Percentiles rank a stretch among this genome's conserved stretches.
Evolutionary conservation across 1,284 basidiomycete species (phyloP).

Genomic region (Microbotryum saponariae): DNA sequence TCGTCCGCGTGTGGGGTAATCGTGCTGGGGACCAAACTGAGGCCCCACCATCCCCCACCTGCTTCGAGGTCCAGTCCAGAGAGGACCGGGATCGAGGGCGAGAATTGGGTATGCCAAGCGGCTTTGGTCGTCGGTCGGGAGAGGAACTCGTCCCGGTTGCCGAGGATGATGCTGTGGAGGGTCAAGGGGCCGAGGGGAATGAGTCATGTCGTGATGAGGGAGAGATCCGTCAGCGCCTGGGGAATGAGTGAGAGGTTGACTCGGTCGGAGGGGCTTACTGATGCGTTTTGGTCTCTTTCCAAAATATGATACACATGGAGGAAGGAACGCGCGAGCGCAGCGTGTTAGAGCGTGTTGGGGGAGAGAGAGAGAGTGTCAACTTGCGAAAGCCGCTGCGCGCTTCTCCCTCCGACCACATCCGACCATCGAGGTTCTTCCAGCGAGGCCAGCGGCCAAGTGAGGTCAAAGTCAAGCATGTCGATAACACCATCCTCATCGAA

Average conservation of each 20-base stretch:
- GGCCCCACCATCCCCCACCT: slow-evolving; percentile 35
- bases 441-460: too few relatives aligned
- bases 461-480: too few relatives aligned
- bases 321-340: too few relatives aligned
- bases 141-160: slow-evolving; percentile 36
- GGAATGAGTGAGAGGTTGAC: too few relatives aligned
- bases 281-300: not conserved
- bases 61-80: slow-evolving; percentile 32
- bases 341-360: too few relatives aligned
- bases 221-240: not conserved
- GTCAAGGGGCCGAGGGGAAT: not conserved
- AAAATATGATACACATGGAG: slow-evolving; percentile 32
- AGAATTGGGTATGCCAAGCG: slow-evolving; percentile 13
- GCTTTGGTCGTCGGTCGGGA: slow-evolving; percentile 25
- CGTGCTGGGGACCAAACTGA: slow-evolving; percentile 14
- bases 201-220: not conserved
- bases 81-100: slow-evolving; percentile 13
- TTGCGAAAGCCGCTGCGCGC: too few relatives aligned
- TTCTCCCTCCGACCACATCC: too few relatives aligned
- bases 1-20: too few relatives aligned
- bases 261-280: not conserved
- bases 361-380: too few relatives aligned
- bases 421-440: not conserved
- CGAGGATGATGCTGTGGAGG: slow-evolving; percentile 26
- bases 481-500: too few relatives aligned